phyloP scores from a whole-genome alignment of 192 early-diverging fungal species.

The Coemansia sp. region DNA sequence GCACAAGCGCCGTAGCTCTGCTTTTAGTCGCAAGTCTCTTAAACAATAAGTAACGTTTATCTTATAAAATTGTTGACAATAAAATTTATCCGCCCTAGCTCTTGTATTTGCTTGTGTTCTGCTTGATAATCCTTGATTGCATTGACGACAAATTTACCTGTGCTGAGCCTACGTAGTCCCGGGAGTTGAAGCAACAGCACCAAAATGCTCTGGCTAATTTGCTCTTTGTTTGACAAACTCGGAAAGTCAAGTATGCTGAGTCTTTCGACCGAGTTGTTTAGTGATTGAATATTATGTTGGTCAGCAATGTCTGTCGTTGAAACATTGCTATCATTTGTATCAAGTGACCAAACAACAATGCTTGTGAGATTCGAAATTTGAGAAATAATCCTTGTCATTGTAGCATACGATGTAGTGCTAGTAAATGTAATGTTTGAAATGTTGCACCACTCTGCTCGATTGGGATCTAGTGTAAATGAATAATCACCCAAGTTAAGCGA shows the following conservation, averaged over 20 bases:
- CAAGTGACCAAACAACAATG: background rate
- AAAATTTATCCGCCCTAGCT: background rate
- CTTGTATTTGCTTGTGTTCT: background rate
- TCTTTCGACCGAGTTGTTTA: too few relatives aligned
- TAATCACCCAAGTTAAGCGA: background rate
- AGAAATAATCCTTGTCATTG: background rate
- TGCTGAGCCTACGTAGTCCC: too few relatives aligned
- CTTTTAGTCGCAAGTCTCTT: constrained; percentile 45
- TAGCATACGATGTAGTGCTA: background rate
- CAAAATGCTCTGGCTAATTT: too few relatives aligned
- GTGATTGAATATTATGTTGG: too few relatives aligned
- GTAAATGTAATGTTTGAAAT: background rate
- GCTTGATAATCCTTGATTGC: background rate
- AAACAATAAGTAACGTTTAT: constrained; percentile 8
- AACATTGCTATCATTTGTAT: background rate
- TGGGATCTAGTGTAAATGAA: background rate
- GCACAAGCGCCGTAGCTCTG: constrained; percentile 42
- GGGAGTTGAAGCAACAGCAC: too few relatives aligned
- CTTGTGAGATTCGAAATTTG: background rate
- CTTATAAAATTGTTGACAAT: background rate
- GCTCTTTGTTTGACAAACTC: too few relatives aligned
- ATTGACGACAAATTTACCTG: too few relatives aligned
- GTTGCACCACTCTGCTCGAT: background rate
- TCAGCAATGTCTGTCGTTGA: too few relatives aligned
- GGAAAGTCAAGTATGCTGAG: too few relatives aligned